Base-by-base conservation (phyloP, 768 basidiomycete species). In the Tylopilus felleus region DNA sequence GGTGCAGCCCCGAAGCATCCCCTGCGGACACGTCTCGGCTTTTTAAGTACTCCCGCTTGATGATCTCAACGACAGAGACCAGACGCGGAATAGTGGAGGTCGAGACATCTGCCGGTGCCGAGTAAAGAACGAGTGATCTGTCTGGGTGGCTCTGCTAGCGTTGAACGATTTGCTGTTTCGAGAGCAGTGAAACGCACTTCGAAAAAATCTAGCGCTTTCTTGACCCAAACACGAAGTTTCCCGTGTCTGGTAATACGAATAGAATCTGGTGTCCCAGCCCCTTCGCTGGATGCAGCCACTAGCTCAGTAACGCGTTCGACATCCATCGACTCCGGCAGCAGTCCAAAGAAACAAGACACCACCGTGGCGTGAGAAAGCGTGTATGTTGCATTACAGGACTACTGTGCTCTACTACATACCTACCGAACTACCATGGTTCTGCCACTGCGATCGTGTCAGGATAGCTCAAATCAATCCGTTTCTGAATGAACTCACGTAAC, bases 41-140 rank as follows among this genome's bases (percentile, higher is more conserved):
- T 51, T 82, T 82, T 50, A 89, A 56, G 63, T 83, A 92, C 64
- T 92, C 88, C 25, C 92, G 81, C 64, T 93, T 93, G 61, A 92
- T 81, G 52, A 93, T 89, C 69, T 95, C 92, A 1, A 83, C 84
- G 4, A 91, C 86, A 1, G 85, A 82, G 35, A 94, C 75, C 8
- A 95, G 76, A 1, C 86, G 81, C 0, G 89, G 83, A 33, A 73
- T 70, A 0, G 80, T 76, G 3, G 74, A 69, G 16, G 67, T 64
- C 4, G 69, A 70, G 43, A 70, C 63, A 29, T 63, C 44, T 5
- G 68, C 62, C 4, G 85, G 85, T 4, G 83, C 69, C 0, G 86
- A 86, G 61, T 88, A 85, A 16, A 88, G 69, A 4, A 80, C 73
- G 22, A 88, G 61, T 1, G 81, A 76, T 51, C 66, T 72, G 22